Evolutionary conservation across 179 eudicot species (phyloP), one percentile per base, ranked within the genome.

Genomic region (Beta macrorhiza): DNA sequence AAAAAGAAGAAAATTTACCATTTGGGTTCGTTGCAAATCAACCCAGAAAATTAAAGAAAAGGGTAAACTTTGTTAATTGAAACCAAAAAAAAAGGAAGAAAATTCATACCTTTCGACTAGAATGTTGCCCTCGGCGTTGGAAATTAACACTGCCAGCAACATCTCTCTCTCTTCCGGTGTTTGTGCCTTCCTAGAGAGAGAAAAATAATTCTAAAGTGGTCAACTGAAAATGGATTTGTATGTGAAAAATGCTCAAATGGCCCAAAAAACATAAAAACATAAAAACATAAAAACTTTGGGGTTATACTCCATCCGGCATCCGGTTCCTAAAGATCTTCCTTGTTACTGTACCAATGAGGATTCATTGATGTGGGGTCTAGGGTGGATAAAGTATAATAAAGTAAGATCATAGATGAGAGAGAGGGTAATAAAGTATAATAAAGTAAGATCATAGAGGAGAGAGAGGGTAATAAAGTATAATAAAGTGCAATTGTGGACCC

Each of bases 91-190:
- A 67, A 19, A 2, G 14, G 49, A 44, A 62, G 53, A 0, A 74
- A 81, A 5, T 71, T 42, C 49, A 20, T 58, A 93, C 97, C 98
- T 87, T 88, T 93, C 98, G 7, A 93, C 91, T 32, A 95, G 97
- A 82, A 95, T 92, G 86, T 95, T 95, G 81, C 99, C 99, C 84
- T 93, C 97, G 10, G 99, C 89, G 79, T 95, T 95, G 73, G 98
- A 92, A 88, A 95, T 89, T 83, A 95, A 75, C 64, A 93, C 88
- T 45, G 99, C 98, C 17, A 95, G 90, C 86, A 95, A 86, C 98
- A 95, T 95, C 20, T 85, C 78, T 65, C 78, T 65, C 25, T 56
- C 14, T 76, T 65, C 67, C 56, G 29, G 53, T 65, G 80, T 45
- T 37, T 59, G 20, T 71, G 51, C 22, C 71, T 61, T 29, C 20